Percentiles rank a stretch among this genome's conserved stretches.
Conservation (phyloP, 2,329 filamentous ascomycete genomes). For the Chaetomiaceae sp. region DNA sequence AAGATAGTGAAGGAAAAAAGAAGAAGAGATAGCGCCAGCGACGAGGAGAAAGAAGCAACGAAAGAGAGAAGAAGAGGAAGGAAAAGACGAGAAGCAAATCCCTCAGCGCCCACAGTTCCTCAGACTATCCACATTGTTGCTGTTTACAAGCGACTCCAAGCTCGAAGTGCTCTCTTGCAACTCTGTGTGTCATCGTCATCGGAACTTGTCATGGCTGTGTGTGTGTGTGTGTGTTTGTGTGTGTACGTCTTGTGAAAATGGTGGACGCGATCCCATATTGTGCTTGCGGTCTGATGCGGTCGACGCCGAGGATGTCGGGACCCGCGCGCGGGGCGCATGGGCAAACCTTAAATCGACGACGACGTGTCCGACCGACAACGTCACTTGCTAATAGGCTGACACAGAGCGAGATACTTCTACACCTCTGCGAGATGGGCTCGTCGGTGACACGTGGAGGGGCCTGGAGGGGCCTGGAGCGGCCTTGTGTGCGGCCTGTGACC, state of each 20-base stretch:
- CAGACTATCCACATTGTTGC: not conserved
- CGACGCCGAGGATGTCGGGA: not conserved
- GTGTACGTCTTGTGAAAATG: too few relatives aligned
- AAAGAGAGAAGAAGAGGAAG: not conserved
- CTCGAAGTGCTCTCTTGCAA: too few relatives aligned
- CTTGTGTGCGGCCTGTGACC: not conserved
- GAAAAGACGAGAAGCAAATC: not conserved
- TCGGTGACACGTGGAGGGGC: not conserved
- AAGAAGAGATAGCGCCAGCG: not conserved
- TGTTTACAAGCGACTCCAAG: not conserved
- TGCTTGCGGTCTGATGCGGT: not conserved
- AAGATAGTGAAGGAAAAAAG: not conserved
- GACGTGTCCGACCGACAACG: not conserved
- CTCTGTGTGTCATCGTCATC: not conserved
- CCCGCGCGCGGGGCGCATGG: not conserved
- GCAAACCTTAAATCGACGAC: slow-evolving; percentile 4
- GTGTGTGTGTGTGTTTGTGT: not conserved
- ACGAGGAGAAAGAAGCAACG: not conserved
- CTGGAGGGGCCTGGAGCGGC: too few relatives aligned
- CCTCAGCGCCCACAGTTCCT: not conserved
- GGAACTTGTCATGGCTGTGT: not conserved
- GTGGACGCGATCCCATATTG: not conserved
- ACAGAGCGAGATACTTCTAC: not conserved
- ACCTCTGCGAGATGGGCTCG: not conserved
- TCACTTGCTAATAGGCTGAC: not conserved